Conservation (phyloP, 2,329 filamentous ascomycete genomes). For the Cryoendolithus antarcticus region DNA sequence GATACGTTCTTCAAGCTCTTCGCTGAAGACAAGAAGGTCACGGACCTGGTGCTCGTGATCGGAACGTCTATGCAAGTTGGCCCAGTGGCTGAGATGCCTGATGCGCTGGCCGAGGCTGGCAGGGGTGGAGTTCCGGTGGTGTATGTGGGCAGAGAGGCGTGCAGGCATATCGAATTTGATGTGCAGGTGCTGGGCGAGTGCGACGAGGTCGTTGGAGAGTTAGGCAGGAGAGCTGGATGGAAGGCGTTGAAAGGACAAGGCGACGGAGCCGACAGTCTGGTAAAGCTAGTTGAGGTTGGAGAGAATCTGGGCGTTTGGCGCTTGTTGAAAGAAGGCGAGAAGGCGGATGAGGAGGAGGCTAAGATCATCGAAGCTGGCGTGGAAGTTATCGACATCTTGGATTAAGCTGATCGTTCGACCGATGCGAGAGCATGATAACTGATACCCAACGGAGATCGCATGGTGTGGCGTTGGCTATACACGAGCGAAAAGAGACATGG, state of each 20-base stretch:
- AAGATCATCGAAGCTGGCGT: too few species aligned
- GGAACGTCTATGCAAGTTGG: conserved; percentile 93
- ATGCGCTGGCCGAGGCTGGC: conserved; percentile 15
- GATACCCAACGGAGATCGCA: too few species aligned
- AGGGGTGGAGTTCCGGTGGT: conserved; percentile 20
- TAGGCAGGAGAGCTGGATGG: conserved; percentile 75
- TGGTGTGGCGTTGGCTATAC: too few species aligned
- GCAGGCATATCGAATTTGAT: conserved; percentile 86
- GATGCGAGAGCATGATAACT: too few species aligned
- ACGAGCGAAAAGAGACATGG: too few species aligned
- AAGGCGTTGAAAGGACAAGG: conserved; percentile 20
- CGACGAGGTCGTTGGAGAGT: conserved; percentile 76
- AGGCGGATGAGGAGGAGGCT: too few species aligned
- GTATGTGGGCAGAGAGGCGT: conserved; percentile 42
- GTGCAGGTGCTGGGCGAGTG: conserved; percentile 94
- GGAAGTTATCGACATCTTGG: too few species aligned
- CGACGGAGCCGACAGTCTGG: too few species aligned
- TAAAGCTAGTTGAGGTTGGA: too few species aligned
- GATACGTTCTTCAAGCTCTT: conserved; percentile 71
- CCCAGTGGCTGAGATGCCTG: conserved; percentile 72
- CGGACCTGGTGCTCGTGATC: conserved; percentile 88
- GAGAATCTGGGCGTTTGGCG: too few species aligned
- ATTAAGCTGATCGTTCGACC: too few species aligned
- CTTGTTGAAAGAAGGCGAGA: too few species aligned
- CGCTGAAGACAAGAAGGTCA: conserved; percentile 65